Conservation (phyloP, 345 rosid genomes). For the Citrus glauca region DNA sequence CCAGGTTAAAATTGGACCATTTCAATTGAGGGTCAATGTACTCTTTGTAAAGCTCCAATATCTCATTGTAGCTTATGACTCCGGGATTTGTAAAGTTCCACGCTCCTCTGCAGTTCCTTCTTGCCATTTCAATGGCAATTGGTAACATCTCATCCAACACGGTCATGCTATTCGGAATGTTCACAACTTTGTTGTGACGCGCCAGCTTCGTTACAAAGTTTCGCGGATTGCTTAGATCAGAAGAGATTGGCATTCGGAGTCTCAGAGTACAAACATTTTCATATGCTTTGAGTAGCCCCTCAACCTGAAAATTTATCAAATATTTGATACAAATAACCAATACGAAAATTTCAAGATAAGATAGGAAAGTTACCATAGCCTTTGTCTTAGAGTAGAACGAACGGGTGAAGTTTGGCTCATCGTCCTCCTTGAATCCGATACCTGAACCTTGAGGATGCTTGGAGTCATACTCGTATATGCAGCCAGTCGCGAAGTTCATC, state of each 20-base stretch:
- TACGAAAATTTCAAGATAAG: background rate
- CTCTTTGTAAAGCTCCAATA: constrained; percentile 45
- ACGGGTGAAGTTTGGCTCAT: constrained; percentile 43
- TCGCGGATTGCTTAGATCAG: constrained; percentile 51
- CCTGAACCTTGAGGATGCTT: constrained; percentile 51
- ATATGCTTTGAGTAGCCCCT: constrained; percentile 47
- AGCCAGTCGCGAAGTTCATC: constrained; percentile 60
- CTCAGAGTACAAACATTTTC: constrained; percentile 56
- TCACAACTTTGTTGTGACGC: constrained; percentile 48
- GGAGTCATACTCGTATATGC: constrained; percentile 50
- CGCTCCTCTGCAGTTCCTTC: constrained; percentile 46
- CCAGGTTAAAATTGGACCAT: constrained; percentile 45
- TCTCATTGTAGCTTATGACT: constrained; percentile 54
- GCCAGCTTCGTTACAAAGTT: constrained; percentile 51
- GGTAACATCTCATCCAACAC: constrained; percentile 59
- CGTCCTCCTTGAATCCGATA: constrained; percentile 54
- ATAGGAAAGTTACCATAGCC: constrained; percentile 41
- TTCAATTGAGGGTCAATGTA: constrained; percentile 44
- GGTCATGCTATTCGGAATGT: constrained; percentile 66
- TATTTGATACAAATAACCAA: background rate
- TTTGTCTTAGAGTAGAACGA: constrained; percentile 63
- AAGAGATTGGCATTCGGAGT: constrained; percentile 58
- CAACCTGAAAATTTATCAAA: constrained; percentile 32
- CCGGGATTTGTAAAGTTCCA: constrained; percentile 71
- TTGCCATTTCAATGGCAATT: constrained; percentile 60